These are phyloP conservation scores for Botrytis byssoidea DNA, from an alignment of 2,329 filamentous ascomycete species.

Conservation along the genomic window DNA sequence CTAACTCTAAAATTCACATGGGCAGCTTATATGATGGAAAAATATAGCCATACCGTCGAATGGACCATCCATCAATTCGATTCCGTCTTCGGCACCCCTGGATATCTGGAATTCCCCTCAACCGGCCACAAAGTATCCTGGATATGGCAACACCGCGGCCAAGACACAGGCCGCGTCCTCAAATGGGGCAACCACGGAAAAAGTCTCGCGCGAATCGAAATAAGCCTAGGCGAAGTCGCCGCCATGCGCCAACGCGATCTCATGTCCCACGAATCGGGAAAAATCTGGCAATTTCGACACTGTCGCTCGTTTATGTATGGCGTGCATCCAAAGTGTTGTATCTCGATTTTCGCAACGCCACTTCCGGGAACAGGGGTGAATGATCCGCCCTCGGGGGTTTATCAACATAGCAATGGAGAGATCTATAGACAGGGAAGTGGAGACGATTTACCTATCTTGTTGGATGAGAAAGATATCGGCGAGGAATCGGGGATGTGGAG, in stretches of 20 bases:
- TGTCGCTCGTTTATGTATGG: background rate
- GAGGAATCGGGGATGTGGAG: background rate
- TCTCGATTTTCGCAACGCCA: background rate
- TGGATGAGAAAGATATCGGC: background rate
- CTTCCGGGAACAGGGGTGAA: no score
- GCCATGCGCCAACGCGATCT: background rate
- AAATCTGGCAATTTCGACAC: background rate
- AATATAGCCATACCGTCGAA: background rate
- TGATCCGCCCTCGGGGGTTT: accelerated
- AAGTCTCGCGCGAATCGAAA: background rate
- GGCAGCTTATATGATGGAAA: background rate
- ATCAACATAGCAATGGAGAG: background rate
- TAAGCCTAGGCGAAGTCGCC: background rate
- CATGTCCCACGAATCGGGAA: accelerated
- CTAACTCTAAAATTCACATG: background rate
- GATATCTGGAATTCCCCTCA: background rate
- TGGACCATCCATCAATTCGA: background rate
- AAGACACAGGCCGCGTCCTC: background rate
- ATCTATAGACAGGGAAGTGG: background rate
- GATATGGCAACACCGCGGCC: background rate
- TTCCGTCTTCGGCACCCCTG: background rate
- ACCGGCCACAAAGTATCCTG: background rate
- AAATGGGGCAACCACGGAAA: background rate
- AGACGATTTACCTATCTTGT: background rate
- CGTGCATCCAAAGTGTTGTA: background rate